Conservation (phyloP, 2,329 filamentous ascomycete species). For the Pseudogymnoascus sp. region DNA sequence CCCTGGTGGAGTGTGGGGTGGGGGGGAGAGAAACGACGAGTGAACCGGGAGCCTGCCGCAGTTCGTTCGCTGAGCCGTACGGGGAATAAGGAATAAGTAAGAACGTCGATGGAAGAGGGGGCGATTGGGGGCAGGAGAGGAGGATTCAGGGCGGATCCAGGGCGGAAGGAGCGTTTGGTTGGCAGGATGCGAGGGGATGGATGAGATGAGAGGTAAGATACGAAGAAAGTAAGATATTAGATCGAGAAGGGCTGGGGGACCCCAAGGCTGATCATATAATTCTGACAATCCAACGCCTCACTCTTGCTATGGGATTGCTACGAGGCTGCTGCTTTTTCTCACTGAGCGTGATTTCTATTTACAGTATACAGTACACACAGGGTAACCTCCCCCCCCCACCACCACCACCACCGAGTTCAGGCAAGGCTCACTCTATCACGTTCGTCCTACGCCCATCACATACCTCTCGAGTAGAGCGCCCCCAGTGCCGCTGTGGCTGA, state of each 20-base stretch:
- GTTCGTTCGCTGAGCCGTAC: conserved; percentile 3
- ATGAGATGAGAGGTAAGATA: background rate
- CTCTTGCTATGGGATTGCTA: background rate
- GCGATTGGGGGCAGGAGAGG: background rate
- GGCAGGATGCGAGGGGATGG: background rate
- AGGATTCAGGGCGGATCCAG: background rate
- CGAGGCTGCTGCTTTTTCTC: background rate
- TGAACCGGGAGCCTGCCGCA: conserved; percentile 1
- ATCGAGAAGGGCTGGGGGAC: background rate
- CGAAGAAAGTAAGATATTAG: background rate
- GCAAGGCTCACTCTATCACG: background rate
- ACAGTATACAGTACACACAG: background rate
- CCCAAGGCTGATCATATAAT: background rate
- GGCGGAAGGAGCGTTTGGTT: background rate
- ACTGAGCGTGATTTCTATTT: background rate
- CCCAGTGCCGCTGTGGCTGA: background rate
- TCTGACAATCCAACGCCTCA: conserved; percentile 1
- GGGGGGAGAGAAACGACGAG: background rate
- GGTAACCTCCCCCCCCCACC: background rate
- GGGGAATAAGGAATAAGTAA: background rate
- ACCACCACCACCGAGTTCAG: background rate
- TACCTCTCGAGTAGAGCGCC: background rate
- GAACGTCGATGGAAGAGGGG: background rate
- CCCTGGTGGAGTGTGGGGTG: background rate
- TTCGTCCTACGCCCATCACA: background rate